These are phyloP conservation scores for Leccinum incarnatum DNA, from an alignment of 768 basidiomycete genomes.

Conservation along the genomic window DNA sequence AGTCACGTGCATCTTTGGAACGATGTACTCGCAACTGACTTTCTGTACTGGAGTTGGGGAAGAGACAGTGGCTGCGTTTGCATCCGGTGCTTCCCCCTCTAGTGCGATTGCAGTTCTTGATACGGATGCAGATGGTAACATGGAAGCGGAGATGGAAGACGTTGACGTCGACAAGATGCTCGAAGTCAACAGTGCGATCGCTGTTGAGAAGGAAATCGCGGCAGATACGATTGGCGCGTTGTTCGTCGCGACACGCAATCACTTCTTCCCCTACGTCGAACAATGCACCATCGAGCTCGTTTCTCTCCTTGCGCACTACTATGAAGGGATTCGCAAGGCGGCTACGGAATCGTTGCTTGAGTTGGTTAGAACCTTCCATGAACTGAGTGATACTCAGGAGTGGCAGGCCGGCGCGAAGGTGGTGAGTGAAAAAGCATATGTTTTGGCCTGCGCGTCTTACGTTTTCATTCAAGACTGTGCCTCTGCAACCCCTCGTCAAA, in stretches of 20 bases:
- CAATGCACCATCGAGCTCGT: conserved; percentile 75
- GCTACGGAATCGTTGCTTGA: conserved; percentile 85
- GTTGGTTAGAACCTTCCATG: conserved; percentile 89
- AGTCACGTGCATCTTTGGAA: conserved; percentile 16
- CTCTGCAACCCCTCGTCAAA: conserved; percentile 66
- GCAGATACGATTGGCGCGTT: conserved; percentile 93
- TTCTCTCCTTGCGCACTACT: conserved; percentile 82
- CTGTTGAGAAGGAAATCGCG: conserved; percentile 99
- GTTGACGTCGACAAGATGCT: conserved; percentile 83
- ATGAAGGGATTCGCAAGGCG: conserved; percentile 96
- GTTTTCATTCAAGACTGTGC: conserved; percentile 34
- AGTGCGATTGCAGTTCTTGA: conserved; percentile 66
- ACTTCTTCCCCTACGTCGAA: conserved; percentile 93
- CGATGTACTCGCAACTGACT: background rate
- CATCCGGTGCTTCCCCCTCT: conserved; percentile 70
- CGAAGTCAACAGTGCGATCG: conserved; percentile 93
- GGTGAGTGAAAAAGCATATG: conserved; percentile 40
- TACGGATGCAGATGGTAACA: conserved; percentile 50
- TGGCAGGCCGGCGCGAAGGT: conserved; percentile 75
- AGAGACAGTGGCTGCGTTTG: conserved; percentile 60
- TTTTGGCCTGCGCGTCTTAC: conserved; percentile 6
- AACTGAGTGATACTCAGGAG: conserved; percentile 74
- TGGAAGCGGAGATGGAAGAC: conserved; percentile 70
- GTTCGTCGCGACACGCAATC: conserved; percentile 74
- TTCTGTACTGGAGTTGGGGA: conserved; percentile 38